These are phyloP conservation scores for Tephrocybe sp. DNA, from an alignment of 768 basidiomycete genomes.

Conservation along the genomic window DNA sequence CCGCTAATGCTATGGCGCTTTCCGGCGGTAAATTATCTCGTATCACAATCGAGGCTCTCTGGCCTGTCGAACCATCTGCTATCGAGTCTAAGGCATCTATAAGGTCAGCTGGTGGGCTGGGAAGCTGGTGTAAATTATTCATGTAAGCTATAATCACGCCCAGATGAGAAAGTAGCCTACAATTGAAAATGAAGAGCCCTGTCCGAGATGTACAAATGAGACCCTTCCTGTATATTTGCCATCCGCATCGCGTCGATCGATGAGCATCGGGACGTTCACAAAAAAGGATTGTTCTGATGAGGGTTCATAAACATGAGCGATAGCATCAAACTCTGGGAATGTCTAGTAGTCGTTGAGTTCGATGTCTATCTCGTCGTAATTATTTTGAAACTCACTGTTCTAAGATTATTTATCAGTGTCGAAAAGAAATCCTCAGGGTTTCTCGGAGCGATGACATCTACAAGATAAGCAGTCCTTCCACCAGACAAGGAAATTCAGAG, in stretches of 20 bases:
- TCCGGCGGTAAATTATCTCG: conserved; percentile 25
- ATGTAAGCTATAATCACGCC: background rate
- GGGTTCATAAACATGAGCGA: conserved; percentile 48
- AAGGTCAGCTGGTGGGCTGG: conserved; percentile 16
- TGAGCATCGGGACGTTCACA: conserved; percentile 38
- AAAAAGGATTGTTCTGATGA: conserved; percentile 55
- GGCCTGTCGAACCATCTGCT: background rate
- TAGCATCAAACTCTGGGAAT: conserved; percentile 32
- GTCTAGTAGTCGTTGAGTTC: background rate
- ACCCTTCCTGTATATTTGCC: background rate
- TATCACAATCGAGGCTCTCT: background rate
- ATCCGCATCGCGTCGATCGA: background rate
- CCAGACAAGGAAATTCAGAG: background rate
- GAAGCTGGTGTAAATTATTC: conserved; percentile 12
- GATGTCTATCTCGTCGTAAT: background rate
- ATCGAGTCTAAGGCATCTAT: conserved; percentile 11
- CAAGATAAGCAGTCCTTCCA: conserved; percentile 47
- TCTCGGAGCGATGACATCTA: conserved; percentile 43
- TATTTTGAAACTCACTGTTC: conserved; percentile 26
- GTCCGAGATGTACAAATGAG: conserved; percentile 17
- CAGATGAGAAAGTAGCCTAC: too few species aligned
- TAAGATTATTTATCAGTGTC: conserved; percentile 37
- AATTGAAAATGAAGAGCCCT: conserved; percentile 14
- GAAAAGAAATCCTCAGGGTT: conserved; percentile 35
- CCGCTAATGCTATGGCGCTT: conserved; percentile 53